A percentile compares a stretch with the other conserved stretches of the same genome.
phyloP scores from a whole-genome alignment of 2,329 filamentous ascomycete species.

The Arthrobotrys pseudoclavata region DNA sequence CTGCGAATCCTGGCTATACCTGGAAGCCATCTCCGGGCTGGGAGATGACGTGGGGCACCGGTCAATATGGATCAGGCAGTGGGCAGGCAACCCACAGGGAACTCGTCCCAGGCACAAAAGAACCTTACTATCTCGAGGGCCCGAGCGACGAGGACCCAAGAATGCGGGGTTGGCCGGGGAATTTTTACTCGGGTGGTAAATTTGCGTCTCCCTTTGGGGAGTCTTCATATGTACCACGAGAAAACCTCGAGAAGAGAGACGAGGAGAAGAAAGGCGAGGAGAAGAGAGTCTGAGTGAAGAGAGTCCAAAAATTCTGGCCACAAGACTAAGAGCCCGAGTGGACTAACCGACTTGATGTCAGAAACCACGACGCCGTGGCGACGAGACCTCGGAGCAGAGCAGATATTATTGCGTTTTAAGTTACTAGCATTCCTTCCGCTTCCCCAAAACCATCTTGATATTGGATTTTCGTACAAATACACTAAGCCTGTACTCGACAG shows the following conservation, averaged over 20 bases:
- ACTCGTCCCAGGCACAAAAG: neutral
- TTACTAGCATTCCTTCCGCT: too few species aligned
- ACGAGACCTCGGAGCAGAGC: too few species aligned
- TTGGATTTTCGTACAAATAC: too few species aligned
- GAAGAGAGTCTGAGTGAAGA: neutral
- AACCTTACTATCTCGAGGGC: conserved; percentile 9
- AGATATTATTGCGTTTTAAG: too few species aligned
- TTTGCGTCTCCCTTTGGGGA: neutral
- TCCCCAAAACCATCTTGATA: too few species aligned
- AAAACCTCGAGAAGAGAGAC: neutral
- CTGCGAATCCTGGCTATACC: neutral
- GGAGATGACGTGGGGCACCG: neutral
- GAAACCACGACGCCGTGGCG: too few species aligned
- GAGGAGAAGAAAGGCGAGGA: neutral
- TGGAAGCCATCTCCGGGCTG: neutral
- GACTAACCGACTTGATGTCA: too few species aligned
- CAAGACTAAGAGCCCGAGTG: too few species aligned
- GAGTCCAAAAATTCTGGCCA: too few species aligned
- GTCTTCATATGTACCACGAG: neutral
- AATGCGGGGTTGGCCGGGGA: neutral
- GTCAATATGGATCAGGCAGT: too few species aligned
- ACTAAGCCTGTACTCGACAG: too few species aligned
- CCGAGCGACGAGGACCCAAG: neutral
- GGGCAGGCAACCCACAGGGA: neutral
- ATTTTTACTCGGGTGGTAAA: too few species aligned